Conservation (phyloP, 306 rosid genomes). For the Sesbania bispinosa region DNA sequence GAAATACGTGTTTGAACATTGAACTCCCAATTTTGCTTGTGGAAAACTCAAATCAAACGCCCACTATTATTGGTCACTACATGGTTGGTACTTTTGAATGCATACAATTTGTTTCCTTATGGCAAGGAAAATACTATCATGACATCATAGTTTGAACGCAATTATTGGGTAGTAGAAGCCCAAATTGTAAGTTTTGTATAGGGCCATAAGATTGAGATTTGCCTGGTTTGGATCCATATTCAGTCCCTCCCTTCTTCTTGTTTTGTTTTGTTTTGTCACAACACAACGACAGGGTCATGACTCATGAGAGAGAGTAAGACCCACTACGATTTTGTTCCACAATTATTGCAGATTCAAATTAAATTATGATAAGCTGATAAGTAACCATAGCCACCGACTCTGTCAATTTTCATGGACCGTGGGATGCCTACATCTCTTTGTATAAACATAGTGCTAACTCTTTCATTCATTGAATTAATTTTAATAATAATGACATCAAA, state of each 20-base stretch:
- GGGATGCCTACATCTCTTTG: not conserved
- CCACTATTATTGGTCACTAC: not conserved
- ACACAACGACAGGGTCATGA: too few relatives aligned
- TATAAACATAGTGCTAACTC: not conserved
- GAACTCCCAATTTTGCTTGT: not conserved
- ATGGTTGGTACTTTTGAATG: not conserved
- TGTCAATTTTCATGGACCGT: not conserved
- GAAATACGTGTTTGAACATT: not conserved
- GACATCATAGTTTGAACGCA: not conserved
- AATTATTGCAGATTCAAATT: not conserved
- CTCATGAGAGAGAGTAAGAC: too few relatives aligned
- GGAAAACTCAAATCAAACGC: not conserved
- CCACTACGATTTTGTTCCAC: too few relatives aligned
- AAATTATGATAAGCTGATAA: not conserved
- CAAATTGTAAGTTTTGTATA: too few relatives aligned
- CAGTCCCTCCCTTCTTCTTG: too few relatives aligned
- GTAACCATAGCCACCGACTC: not conserved
- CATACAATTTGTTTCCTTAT: not conserved
- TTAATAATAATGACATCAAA: not conserved
- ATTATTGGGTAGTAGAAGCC: not conserved
- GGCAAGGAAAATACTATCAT: not conserved
- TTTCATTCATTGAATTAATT: not conserved
- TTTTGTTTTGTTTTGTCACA: too few relatives aligned
- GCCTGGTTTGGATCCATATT: too few relatives aligned
- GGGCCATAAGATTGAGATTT: too few relatives aligned